Evolutionary conservation across 1,284 basidiomycete species (phyloP), one percentile per base, ranked within the genome.

Genomic region (Violaceomyces palustris): DNA sequence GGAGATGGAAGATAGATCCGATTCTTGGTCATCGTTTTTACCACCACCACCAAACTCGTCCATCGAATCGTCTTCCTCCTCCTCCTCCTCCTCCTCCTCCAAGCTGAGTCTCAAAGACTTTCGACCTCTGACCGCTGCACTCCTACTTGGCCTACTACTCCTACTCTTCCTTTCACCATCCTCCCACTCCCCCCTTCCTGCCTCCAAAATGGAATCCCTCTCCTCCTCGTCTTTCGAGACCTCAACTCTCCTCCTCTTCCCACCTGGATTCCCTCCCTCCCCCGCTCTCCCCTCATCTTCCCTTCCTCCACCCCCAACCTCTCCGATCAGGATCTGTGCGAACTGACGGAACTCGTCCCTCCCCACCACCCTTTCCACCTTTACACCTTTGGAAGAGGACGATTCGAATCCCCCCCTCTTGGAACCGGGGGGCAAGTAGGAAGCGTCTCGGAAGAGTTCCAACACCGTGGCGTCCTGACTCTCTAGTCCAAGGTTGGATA

Each of bases 271-370:
- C n/a, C 8, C 31, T 14, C 28, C 24, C 25, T 15, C n/a, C 22
- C 37, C 39, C 22, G 32, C 8, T 34, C 32, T 11, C 15, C n/a
- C 14, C 15, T 7, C 15, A n/a, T 27, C 4, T 14, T 27, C 14
- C 9, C 15, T n/a, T n/a, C n/a, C n/a, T n/a, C n/a, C n/a, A n/a
- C n/a, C n/a, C n/a, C n/a, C n/a, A n/a, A 22, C 27, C 30, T 59
- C 43, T 7, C 47, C 38, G 4, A 64, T 14, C 10, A 64, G 31
- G 7, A 64, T 33, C 10, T 40, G 43, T 3, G 48, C 59, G 2
- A 64, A 55, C 28, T 61, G 54, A 21, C 50, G 46, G 23, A 64
- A 64, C 42, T 61, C 55, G 19, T 50, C 35, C n/a, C 57, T 36
- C 1, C 54, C 52, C 1, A 64, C 54, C 23, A 57, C 58, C 27